Evolutionary conservation across 345 rosid genomes (phyloP).

Genomic region (Salix purpurea): DNA sequence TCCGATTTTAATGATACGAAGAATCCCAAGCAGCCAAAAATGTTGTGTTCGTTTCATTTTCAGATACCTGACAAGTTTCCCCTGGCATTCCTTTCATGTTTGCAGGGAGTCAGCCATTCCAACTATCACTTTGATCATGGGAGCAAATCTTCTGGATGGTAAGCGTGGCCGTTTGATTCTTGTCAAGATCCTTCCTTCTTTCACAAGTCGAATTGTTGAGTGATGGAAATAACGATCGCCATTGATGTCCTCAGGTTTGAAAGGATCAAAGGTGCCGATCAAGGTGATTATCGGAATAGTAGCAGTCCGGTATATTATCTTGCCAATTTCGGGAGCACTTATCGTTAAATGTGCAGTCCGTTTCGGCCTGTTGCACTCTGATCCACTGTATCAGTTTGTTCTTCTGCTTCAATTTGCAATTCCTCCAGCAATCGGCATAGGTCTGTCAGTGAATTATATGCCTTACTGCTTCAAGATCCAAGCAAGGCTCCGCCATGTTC

Average conservation of each 20-base stretch:
- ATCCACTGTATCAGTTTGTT: slow-evolving; percentile 37
- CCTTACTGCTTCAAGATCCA: not conserved
- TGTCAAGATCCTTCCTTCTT: not conserved
- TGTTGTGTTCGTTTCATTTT: not conserved
- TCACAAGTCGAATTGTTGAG: not conserved
- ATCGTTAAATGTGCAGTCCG: slow-evolving; percentile 23
- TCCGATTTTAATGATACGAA: not conserved
- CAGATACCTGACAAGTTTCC: not conserved
- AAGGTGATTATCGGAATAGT: slow-evolving; percentile 18
- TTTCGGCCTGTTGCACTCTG: slow-evolving; percentile 24
- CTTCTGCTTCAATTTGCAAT: slow-evolving; percentile 47
- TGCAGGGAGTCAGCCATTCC: slow-evolving; percentile 42
- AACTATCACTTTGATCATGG: slow-evolving; percentile 35
- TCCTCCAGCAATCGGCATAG: slow-evolving; percentile 49
- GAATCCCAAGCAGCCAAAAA: not conserved
- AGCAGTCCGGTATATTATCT: slow-evolving; percentile 13
- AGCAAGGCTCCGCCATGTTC: not conserved
- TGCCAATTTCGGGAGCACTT: slow-evolving; percentile 25
- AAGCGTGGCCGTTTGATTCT: not conserved
- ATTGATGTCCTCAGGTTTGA: slow-evolving; percentile 18
- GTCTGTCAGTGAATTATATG: slow-evolving; percentile 10
- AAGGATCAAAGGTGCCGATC: slow-evolving; percentile 10
- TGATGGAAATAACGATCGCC: not conserved
- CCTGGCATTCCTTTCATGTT: not conserved
- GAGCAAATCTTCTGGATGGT: slow-evolving; percentile 47